phyloP scores from a whole-genome alignment of 1,284 basidiomycete genomes.

The Leccinum variabile region DNA sequence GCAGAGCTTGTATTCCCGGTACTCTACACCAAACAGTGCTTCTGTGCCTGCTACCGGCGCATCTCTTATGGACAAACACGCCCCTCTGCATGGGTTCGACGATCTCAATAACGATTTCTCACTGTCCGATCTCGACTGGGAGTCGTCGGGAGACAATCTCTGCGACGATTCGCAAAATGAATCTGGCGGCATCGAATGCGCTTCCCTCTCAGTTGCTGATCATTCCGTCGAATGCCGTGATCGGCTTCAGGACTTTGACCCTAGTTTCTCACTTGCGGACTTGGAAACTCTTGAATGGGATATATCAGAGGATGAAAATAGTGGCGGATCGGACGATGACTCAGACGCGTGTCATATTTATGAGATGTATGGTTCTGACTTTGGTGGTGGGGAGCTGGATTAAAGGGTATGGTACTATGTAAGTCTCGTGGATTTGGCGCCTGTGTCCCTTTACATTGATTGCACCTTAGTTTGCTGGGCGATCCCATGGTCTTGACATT shows the following conservation, averaged over 20 bases:
- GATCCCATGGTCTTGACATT: too few species aligned
- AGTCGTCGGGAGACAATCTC: not conserved
- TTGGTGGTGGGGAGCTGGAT: not conserved
- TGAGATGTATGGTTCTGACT: conserved; percentile 2
- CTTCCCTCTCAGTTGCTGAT: not conserved
- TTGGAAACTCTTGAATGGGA: not conserved
- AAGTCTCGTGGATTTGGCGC: too few species aligned
- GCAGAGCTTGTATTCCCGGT: not conserved
- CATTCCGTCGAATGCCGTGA: not conserved
- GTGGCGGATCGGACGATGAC: not conserved
- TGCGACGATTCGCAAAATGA: not conserved
- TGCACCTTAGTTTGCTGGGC: too few species aligned
- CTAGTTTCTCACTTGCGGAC: not conserved
- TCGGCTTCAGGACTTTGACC: not conserved
- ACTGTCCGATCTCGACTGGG: not conserved
- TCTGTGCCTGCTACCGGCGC: not conserved
- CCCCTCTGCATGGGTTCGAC: not conserved
- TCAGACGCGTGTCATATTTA: not conserved
- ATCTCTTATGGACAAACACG: not conserved
- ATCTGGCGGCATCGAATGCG: not conserved
- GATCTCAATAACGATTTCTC: not conserved
- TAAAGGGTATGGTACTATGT: not conserved
- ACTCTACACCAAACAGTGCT: not conserved
- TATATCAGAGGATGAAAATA: not conserved
- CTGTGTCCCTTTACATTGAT: too few species aligned